These are phyloP conservation scores for Erigeron canadensis DNA, from an alignment of 129 eudicot species.

Conservation along the genomic window DNA sequence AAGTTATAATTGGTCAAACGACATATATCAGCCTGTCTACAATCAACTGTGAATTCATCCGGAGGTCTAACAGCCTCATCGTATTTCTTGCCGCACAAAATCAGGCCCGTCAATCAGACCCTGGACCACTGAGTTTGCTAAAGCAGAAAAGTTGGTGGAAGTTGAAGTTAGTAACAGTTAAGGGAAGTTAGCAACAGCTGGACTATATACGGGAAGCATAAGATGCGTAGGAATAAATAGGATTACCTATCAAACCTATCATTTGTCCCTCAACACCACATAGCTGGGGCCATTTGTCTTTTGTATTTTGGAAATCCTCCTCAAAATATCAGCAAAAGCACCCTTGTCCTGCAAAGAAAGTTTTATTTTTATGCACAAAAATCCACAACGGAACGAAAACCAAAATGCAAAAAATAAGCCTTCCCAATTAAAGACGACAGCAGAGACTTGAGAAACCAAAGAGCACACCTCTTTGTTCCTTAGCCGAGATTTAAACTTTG, in stretches of 20 bases:
- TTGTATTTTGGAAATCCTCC: constrained; percentile 89
- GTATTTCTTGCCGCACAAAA: neutral
- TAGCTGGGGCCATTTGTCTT: constrained; percentile 69
- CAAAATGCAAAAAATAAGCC: neutral
- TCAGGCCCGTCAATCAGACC: neutral
- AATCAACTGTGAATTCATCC: constrained; percentile 1
- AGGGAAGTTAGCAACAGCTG: neutral
- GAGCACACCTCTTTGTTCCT: constrained; percentile 61
- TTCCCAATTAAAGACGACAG: neutral
- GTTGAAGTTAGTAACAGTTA: no score
- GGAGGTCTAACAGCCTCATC: neutral
- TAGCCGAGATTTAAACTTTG: constrained; percentile 72
- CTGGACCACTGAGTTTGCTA: neutral
- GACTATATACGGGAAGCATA: neutral
- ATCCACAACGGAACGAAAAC: neutral
- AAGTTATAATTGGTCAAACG: no score
- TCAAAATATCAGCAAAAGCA: constrained; percentile 78
- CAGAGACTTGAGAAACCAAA: neutral
- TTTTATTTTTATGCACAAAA: neutral
- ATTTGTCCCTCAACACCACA: constrained; percentile 71
- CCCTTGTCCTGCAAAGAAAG: constrained; percentile 63
- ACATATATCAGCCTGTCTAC: neutral
- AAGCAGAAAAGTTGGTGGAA: constrained; percentile 4
- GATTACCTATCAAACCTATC: constrained; percentile 22
- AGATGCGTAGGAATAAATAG: neutral